Evolutionary conservation across 371 early-diverging fungal genomes (phyloP), one percentile per base, ranked within the genome.

Genomic region (Mucor sp.): DNA sequence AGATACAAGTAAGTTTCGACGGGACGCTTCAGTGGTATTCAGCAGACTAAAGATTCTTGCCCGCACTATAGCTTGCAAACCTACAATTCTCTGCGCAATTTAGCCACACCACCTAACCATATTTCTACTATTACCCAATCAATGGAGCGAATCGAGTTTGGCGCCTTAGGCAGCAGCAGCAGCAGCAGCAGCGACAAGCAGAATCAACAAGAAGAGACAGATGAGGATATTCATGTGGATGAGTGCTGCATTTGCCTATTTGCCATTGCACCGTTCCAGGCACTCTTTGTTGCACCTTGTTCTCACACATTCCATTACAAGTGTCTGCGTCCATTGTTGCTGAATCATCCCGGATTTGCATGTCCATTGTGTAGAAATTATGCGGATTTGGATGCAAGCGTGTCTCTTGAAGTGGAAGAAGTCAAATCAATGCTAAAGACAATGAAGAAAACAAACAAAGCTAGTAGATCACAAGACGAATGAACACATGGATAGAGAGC

Each of bases 171-270:
- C 27, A 25, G 25, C 23, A 25, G 33, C 33, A 30, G 27, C 27
- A 25, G 25, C 23, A 25, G 33, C 33, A 30, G 30, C 30, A 6
- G 30, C 30, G 4, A 37, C 37, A 37, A 37, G 37, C 37, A 37
- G 37, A 4, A 14, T 37, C 37, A 25, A 23, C 12, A 19, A 17
- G 32, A 25, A 32, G 32, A 25, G 14, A 23, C 48, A 21, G 27
- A 39, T 6, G 66, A 61, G 0, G 63, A 70, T 41, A 35, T 76
- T 23, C 70, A 72, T 32, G 63, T 74, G 23, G 77, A 77, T 23
- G 98, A 98, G 70, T 98, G 98, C 79, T 97, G 97, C 77, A 98
- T 98, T 68, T 98, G 98, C 80, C 85, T 97, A 59, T 93, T 90
- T 75, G 84, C 92, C 48, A 91, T 97, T 67, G 90, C 90, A 0